Evolutionary conservation across 352 stramenopile species (phyloP).

Genomic region (Stephanocyclus meneghinianus): DNA sequence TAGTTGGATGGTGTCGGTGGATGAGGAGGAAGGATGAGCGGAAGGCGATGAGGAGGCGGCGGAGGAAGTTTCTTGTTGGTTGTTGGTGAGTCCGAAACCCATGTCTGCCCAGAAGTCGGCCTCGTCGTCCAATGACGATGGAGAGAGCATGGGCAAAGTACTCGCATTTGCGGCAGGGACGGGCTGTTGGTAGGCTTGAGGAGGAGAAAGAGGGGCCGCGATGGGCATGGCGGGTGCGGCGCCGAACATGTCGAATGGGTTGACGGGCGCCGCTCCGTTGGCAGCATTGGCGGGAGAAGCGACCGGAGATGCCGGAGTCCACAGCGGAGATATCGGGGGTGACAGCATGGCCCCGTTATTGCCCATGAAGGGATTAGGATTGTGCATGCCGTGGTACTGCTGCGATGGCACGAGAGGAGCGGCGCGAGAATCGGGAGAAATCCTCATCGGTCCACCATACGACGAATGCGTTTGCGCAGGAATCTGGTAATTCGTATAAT

Average conservation of each 20-base stretch:
- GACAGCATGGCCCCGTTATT: not conserved
- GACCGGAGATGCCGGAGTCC: constrained; percentile 8
- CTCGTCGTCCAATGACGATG: constrained; percentile 4
- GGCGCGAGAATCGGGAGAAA: not conserved
- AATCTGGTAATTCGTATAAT: constrained; percentile 2
- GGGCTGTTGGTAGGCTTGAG: not conserved
- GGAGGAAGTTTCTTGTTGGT: not conserved
- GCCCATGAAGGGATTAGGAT: not conserved
- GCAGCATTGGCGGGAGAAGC: not conserved
- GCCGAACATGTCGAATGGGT: constrained; percentile 23
- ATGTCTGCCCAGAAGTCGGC: constrained; percentile 43
- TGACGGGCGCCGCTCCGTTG: not conserved
- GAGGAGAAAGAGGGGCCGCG: not conserved
- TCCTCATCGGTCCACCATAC: constrained; percentile 3
- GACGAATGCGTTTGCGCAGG: not conserved
- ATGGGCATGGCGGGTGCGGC: not conserved
- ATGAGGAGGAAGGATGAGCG: not conserved
- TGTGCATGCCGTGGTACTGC: not conserved
- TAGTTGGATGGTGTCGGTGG: constrained; percentile 1
- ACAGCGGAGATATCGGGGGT: constrained; percentile 15
- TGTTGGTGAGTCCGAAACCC: constrained; percentile 21
- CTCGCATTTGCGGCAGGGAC: not conserved
- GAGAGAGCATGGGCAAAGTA: not conserved
- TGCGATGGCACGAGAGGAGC: not conserved
- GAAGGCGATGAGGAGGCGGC: not conserved